A percentile compares a stretch with the other conserved stretches of the same genome.
These are phyloP conservation scores for Neurospora sp. DNA, from an alignment of 2,329 filamentous ascomycete genomes.

Conservation along the genomic window DNA sequence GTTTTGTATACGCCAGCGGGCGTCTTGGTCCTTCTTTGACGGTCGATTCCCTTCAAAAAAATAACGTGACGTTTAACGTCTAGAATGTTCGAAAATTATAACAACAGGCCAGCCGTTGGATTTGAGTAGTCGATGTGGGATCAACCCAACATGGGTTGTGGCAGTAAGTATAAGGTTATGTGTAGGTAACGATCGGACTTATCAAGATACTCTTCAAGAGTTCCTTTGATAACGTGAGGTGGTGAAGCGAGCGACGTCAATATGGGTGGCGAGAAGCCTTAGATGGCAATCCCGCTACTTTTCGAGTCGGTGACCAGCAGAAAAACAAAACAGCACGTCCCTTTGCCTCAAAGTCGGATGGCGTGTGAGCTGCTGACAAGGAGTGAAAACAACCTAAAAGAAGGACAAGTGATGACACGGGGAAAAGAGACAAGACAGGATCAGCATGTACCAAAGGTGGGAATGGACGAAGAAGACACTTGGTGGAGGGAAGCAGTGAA, in stretches of 20 bases:
- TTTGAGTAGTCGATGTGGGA: constrained; percentile 8
- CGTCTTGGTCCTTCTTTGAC: neutral
- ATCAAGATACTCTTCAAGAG: neutral
- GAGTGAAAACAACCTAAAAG: neutral
- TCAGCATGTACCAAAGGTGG: neutral
- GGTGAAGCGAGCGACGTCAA: neutral
- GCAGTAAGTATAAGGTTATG: neutral
- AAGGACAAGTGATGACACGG: neutral
- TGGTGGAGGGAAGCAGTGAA: neutral
- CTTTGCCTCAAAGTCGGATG: neutral
- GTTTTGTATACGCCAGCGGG: neutral
- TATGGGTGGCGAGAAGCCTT: neutral
- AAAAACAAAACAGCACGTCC: neutral
- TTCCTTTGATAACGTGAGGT: neutral
- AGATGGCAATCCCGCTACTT: neutral
- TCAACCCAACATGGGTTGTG: constrained; percentile 15
- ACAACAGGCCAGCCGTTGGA: constrained; percentile 22
- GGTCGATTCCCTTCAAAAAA: neutral
- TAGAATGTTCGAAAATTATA: constrained; percentile 7
- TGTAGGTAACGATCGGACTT: neutral
- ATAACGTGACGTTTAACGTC: neutral
- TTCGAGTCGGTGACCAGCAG: neutral
- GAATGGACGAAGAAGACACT: neutral
- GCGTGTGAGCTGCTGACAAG: neutral
- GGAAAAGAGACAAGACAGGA: neutral